A percentile compares a stretch with the other conserved stretches of the same genome.
These are phyloP conservation scores for Neofusicoccum ribis DNA, from an alignment of 2,329 filamentous ascomycete species.

Conservation along the genomic window DNA sequence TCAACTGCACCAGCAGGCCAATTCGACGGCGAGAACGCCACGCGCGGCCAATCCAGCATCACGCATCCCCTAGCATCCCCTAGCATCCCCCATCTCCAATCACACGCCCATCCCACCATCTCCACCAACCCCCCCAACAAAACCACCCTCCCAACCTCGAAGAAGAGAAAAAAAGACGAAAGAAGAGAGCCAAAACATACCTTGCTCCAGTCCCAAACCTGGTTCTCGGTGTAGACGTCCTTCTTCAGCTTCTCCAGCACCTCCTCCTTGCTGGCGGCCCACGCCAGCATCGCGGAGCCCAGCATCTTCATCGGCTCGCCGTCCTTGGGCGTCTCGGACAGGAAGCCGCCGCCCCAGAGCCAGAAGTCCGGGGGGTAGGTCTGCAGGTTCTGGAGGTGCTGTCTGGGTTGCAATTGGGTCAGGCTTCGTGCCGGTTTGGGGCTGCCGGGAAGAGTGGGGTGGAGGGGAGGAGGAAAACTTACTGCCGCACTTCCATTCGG, in stretches of 20 bases:
- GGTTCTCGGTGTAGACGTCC: constrained; percentile 70
- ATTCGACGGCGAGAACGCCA: too few relatives aligned
- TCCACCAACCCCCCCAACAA: not conserved
- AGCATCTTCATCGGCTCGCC: constrained; percentile 68
- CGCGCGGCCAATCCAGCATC: too few relatives aligned
- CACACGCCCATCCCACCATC: too few relatives aligned
- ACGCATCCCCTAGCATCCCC: too few relatives aligned
- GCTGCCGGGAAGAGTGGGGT: not conserved
- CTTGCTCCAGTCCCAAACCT: constrained; percentile 72
- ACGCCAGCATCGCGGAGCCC: constrained; percentile 69
- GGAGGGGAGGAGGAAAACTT: not conserved
- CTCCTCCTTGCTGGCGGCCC: constrained; percentile 69
- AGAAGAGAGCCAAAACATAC: constrained; percentile 26
- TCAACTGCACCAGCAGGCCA: too few relatives aligned
- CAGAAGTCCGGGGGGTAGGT: constrained; percentile 55
- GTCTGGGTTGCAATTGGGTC: constrained; percentile 24
- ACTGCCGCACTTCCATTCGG: constrained; percentile 43
- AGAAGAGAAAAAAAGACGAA: not conserved
- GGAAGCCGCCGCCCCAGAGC: constrained; percentile 68
- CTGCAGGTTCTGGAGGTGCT: constrained; percentile 60
- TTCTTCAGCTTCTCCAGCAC: constrained; percentile 64
- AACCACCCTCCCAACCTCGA: not conserved
- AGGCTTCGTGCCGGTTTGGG: too few relatives aligned
- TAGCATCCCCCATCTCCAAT: too few relatives aligned
- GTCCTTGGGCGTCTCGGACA: constrained; percentile 66